phyloP scores from a whole-genome alignment of 257 asterid genomes.

The Solanum lycopersicoides region DNA sequence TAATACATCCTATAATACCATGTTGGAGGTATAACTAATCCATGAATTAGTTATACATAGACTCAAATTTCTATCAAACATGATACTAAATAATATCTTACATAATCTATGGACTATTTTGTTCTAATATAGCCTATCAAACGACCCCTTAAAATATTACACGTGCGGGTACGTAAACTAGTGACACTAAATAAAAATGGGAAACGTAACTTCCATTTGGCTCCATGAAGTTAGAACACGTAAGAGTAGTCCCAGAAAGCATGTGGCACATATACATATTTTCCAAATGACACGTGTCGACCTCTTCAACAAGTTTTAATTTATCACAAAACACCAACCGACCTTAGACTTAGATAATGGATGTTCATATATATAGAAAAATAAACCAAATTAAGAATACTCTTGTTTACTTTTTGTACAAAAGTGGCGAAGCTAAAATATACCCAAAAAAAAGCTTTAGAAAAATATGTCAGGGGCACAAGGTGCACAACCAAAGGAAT shows the following conservation, averaged over 20 bases:
- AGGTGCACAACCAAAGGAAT: slow-evolving; percentile 82
- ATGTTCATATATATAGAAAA: too few species aligned
- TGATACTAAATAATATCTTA: too few species aligned
- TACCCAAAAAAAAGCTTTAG: not conserved
- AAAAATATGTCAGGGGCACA: slow-evolving; percentile 99
- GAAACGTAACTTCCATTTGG: not conserved
- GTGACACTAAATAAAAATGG: too few species aligned
- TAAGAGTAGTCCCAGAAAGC: not conserved
- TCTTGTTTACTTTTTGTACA: too few species aligned
- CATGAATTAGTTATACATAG: too few species aligned
- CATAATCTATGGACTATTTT: too few species aligned
- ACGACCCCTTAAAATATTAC: too few species aligned
- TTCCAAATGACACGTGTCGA: not conserved
- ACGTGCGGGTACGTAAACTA: too few species aligned
- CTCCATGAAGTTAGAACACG: not conserved
- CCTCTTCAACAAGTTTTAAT: not conserved
- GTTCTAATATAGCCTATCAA: too few species aligned
- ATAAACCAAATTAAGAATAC: not conserved
- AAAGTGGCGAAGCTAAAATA: not conserved
- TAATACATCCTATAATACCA: too few species aligned
- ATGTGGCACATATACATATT: not conserved
- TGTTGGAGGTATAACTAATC: too few species aligned
- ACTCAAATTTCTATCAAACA: too few species aligned
- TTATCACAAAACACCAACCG: not conserved
- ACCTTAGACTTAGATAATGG: not conserved